Evolutionary conservation across 108 stramenopile genomes (phyloP), one percentile per base, ranked within the genome.

Genomic region (Mediolabrus comicus): DNA sequence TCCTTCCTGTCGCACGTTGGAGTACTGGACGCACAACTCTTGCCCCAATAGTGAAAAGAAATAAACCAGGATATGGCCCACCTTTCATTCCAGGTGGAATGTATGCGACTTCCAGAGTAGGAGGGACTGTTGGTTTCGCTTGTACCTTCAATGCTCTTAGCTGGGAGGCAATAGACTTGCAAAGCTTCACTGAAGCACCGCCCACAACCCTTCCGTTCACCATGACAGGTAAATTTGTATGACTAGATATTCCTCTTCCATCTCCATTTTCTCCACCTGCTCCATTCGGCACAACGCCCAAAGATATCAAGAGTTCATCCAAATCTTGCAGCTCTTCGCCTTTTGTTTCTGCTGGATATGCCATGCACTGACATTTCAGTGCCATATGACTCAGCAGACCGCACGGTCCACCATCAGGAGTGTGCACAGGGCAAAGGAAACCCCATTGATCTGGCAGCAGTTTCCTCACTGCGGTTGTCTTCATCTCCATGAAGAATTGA

Each of bases 401-500:
- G 80, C 99, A 99, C 9, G 99, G 99, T 5, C 95, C 90, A 7
- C 99, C 99, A 84, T 99, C 99, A 1, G 99, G 99, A 17, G 99
- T 99, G 80, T 99, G 99, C 25, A 99, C 99, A 13, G 99, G 99
- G 81, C 99, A 99, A 29, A 99, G 73, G 67, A 97, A 99, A 9
- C 98, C 98, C 97, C 98, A 99, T 65, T 95, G 93, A 67, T 98
- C 99, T 3, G 98, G 98, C 33, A 99, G 84, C 32, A 99, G 85
- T 67, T 99, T 98, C 19, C 99, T 83, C 36, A 99, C 99, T 7
- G 97, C 90, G 0, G 99, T 99, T 26, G 98, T 99, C 71, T 98
- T 99, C 99, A 99, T 99, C 71, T 96, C 95, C 81, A 97, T 97
- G 22, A 98, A 99, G 76, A 98, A 99, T 62, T 98, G 97, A 16